A percentile compares a stretch with the other conserved stretches of the same genome.
Evolutionary conservation across 2,329 filamentous ascomycete species (phyloP).

Genomic region (Neocucurbitaria cava): DNA sequence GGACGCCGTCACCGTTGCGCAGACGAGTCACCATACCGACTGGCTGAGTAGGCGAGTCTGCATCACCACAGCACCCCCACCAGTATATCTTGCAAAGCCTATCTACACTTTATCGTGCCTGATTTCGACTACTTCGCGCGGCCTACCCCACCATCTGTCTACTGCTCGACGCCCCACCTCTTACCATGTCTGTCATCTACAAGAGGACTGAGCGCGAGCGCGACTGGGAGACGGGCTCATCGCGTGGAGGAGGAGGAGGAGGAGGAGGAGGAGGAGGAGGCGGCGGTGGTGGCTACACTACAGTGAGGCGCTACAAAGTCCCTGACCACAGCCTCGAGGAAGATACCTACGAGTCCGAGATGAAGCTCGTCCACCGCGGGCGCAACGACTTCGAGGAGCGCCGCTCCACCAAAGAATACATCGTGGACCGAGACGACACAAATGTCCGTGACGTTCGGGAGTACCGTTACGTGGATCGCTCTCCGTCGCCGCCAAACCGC

Average conservation of each 20-base stretch:
- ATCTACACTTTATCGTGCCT: conserved; percentile 4
- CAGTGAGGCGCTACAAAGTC: conserved; percentile 67
- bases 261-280: conserved; percentile 3
- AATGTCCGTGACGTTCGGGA: conserved; percentile 45
- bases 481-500: conserved; percentile 52
- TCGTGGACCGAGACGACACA: conserved; percentile 44
- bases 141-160: conserved; percentile 1
- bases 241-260: conserved; percentile 17
- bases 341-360: conserved; percentile 56
- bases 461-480: conserved; percentile 47
- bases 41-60: conserved; percentile 23
- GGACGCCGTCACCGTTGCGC: conserved; percentile 16
- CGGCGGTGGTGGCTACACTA: conserved; percentile 56
- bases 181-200: conserved; percentile 55
- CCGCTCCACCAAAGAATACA: conserved; percentile 46
- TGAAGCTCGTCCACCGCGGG: conserved; percentile 55
- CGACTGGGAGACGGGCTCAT: conserved; percentile 51
- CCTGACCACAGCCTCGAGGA: conserved; percentile 54
- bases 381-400: conserved; percentile 44
- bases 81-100: neutral
- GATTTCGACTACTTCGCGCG: conserved; percentile 2
- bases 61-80: conserved; percentile 5
- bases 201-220: conserved; percentile 52
- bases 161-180: conserved; percentile 5
- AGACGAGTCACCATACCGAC: conserved; percentile 13